Base-by-base conservation (phyloP, 192 early-diverging fungal genomes). In the Cetraspora pellucida region DNA sequence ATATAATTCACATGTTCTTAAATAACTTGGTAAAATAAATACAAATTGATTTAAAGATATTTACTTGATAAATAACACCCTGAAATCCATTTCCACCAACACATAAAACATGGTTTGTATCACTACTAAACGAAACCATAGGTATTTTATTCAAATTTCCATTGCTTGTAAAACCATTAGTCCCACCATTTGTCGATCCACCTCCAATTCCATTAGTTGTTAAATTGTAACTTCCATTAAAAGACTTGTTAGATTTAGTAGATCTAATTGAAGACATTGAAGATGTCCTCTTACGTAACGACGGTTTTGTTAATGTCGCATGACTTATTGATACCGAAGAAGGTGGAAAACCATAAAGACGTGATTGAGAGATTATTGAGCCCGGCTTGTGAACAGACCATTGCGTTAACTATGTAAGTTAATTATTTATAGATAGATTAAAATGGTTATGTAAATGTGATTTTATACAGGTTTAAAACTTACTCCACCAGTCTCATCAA, bases 341-440 rank as follows among this genome's bases (percentile, higher is more conserved):
- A 0, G 86, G 74, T 21, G 86, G 85, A 52, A 89, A 89, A 10
- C 86, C 86, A 54, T 81, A 72, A 14, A 89, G 45, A 11, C 77
- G 72, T 25, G 75, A 70, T 11, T 79, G 75, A 30, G 77, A 81
- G 1, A 89, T 31, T 25, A 77, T 58, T 44, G 58, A 68, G 10
- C 86, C 88, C 3, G 83, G 82, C 77, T 87, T 89, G 70, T 85
- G 86, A 28, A 87, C 79, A 23, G 86, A 87, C 79, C 87, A 86
- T 77, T 89, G 86, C 14, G 77, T 77, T 10, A 88, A 75, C 75
- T 86, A 74, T 14, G 71, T 57, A 25, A 77, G 71, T 4, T 46
- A 49, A 31, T 28, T 14, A 5, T 21, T 61, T 30, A 25, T 19
- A 25, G 49, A 50, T 67, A 31, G 30, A 61, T 30, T 47, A 47